These are phyloP conservation scores for Pyricularia pennisetigena DNA, from an alignment of 2,329 filamentous ascomycete species.

Conservation along the genomic window DNA sequence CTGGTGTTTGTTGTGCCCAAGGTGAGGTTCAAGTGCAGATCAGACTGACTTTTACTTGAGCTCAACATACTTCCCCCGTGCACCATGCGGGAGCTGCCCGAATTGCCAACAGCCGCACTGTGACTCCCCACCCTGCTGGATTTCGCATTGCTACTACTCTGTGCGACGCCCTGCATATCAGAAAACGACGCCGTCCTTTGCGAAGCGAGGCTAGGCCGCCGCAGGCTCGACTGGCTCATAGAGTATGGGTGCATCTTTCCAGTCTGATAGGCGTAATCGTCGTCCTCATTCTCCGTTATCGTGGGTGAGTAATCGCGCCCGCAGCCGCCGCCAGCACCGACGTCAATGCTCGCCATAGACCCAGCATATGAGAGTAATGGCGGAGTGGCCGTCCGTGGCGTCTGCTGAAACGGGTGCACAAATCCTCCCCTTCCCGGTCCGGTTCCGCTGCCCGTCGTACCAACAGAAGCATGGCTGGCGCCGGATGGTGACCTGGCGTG, in stretches of 20 bases:
- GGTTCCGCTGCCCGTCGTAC: slow-evolving; percentile 44
- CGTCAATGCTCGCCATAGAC: slow-evolving; percentile 31
- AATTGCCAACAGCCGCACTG: neutral
- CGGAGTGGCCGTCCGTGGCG: slow-evolving; percentile 49
- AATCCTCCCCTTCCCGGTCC: slow-evolving; percentile 32
- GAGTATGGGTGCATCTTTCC: slow-evolving; percentile 13
- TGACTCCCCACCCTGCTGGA: neutral
- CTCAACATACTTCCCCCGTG: slow-evolving; percentile 4
- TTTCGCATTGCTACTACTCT: neutral
- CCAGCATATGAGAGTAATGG: slow-evolving; percentile 43
- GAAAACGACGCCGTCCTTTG: slow-evolving; percentile 29
- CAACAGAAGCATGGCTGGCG: slow-evolving; percentile 45
- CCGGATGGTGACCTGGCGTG: slow-evolving; percentile 51
- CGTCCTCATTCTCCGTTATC: slow-evolving; percentile 43
- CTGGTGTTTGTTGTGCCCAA: slow-evolving; percentile 6
- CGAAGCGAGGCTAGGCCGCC: slow-evolving; percentile 27
- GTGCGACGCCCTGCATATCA: slow-evolving; percentile 21
- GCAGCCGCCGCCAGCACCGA: slow-evolving; percentile 13
- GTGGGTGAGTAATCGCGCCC: slow-evolving; percentile 44
- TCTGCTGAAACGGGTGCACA: slow-evolving; percentile 57
- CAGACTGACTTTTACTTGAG: slow-evolving; percentile 33
- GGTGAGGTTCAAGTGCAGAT: slow-evolving; percentile 30
- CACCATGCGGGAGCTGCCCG: slow-evolving; percentile 23
- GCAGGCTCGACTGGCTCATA: slow-evolving; percentile 17
- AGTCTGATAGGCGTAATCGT: slow-evolving; percentile 15